Base-by-base conservation (phyloP, 495 filamentous ascomycete genomes). In the Tuber melanosporum region DNA sequence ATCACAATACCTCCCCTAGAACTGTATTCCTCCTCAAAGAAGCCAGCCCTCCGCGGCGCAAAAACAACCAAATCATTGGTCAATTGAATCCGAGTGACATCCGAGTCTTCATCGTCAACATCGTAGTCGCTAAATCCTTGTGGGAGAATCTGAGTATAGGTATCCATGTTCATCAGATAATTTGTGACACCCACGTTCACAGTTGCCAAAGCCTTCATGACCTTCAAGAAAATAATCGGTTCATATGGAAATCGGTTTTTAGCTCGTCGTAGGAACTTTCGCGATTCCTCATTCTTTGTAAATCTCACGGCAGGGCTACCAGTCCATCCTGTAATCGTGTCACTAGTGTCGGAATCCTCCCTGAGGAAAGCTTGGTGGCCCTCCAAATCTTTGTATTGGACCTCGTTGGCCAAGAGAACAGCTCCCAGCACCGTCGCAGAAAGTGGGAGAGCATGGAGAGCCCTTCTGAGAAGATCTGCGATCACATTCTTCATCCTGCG, bases 181-280 rank as follows among this genome's bases (percentile, higher is more conserved):
- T 86, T 80, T 41, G 49, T 87, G 84, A 83, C 73, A 43, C 73
- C 75, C 17, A 76, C 73, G 46, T 77, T 80, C 14, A 83, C 87
- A 83, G 72, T 90, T 77, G 69, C 87, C 87, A 93, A 76, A 32
- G 89, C 89, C 71, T 88, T 88, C 73, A 87, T 89, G 62, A 94
- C 83, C 73, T 88, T 88, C 73, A 97, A 79, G 77, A 98, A 92
- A 6, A 95, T 93, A n/a, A 89, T 82, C 39, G 91, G 89, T 84
- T 99, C 95, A 84, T 92, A 93, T 1, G 95, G 95, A 84, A 93
- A 98, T 70, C 95, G 90, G 73, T 87, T 88, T 36, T 89, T 87
- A 3, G 95, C 89, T 72, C 32, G 84, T 62, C 43, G 82, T 44
- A 84, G 74, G 32, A 84, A 78, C 57, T 74, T 52, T 66, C 78